These are phyloP conservation scores for Dothiorella sarmentorum DNA, from an alignment of 2,329 filamentous ascomycete genomes.

Conservation along the genomic window DNA sequence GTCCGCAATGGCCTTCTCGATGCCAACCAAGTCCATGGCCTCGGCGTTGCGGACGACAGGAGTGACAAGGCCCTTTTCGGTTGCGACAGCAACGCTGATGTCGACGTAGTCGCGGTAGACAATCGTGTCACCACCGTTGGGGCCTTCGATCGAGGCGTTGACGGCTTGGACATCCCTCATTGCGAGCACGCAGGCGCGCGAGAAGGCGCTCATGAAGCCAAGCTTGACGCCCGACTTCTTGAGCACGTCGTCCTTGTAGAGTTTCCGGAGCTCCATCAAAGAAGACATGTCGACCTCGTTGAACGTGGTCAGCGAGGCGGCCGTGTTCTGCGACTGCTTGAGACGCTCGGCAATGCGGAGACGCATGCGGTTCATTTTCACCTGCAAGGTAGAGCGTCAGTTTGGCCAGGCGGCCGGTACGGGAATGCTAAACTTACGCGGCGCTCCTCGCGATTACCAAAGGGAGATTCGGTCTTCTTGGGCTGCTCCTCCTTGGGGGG, in stretches of 20 bases:
- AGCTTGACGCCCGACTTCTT: constrained; percentile 98
- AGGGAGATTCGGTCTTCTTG: constrained; percentile 37
- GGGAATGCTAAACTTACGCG: constrained; percentile 57
- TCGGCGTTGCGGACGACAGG: constrained; percentile 95
- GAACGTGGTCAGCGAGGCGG: constrained; percentile 94
- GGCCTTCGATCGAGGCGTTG: constrained; percentile 95
- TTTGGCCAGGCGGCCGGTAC: neutral
- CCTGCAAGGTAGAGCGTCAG: constrained; percentile 52
- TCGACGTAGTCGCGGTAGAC: constrained; percentile 98
- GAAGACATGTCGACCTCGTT: constrained; percentile 99
- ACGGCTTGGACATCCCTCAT: constrained; percentile 94
- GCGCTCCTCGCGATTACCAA: constrained; percentile 80
- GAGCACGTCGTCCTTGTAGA: constrained; percentile 93
- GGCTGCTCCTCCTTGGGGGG: constrained; percentile 30
- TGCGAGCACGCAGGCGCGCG: constrained; percentile 81
- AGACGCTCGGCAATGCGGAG: constrained; percentile 94
- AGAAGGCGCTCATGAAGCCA: constrained; percentile 99
- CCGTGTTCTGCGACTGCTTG: constrained; percentile 99
- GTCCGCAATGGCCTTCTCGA: constrained; percentile 88
- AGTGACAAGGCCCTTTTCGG: constrained; percentile 94
- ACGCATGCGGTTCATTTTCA: constrained; percentile 99
- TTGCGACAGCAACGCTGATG: constrained; percentile 94
- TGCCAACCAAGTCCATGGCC: constrained; percentile 78
- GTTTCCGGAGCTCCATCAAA: constrained; percentile 93
- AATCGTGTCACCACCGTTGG: constrained; percentile 92